Conservation (phyloP, 441 rosid genomes). For the Isatis lusitanica region DNA sequence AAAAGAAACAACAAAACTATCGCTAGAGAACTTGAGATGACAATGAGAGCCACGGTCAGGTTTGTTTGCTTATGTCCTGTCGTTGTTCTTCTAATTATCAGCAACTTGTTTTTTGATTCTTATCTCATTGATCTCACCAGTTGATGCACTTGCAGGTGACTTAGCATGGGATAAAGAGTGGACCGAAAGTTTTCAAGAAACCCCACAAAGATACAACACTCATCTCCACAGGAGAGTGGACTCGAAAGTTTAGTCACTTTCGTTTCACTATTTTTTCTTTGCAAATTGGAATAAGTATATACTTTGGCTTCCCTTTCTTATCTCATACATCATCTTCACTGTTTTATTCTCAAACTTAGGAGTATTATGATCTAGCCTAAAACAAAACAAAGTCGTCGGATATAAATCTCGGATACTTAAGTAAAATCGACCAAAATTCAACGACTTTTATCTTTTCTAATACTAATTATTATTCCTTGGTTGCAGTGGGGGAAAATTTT, state of each 20-base stretch:
- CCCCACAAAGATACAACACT: conserved; percentile 41
- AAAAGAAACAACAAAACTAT: conserved; percentile 17
- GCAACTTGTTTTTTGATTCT: conserved; percentile 22
- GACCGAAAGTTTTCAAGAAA: conserved; percentile 21
- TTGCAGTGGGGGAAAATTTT: conserved; percentile 42
- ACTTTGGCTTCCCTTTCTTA: conserved; percentile 23
- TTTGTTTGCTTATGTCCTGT: conserved; percentile 32
- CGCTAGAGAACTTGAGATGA: conserved; percentile 20
- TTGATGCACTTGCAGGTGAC: conserved; percentile 34
- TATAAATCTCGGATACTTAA: conserved; percentile 33
- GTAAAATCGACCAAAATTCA: conserved; percentile 41
- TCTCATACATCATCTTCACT: conserved; percentile 31
- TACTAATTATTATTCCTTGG: conserved; percentile 47
- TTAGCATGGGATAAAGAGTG: conserved; percentile 20
- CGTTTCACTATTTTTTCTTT: conserved; percentile 16
- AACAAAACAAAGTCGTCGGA: conserved; percentile 34
- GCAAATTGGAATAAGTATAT: conserved; percentile 34
- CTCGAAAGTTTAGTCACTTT: conserved; percentile 27
- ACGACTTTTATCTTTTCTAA: conserved; percentile 29
- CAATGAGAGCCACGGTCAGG: conserved; percentile 24
- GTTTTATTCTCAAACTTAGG: conserved; percentile 32
- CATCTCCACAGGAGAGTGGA: conserved; percentile 35
- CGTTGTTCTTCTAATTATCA: conserved; percentile 34
- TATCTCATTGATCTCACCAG: conserved; percentile 24
- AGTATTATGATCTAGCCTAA: conserved; percentile 31